Base-by-base conservation (phyloP, 1,139 yeast genomes). In the Taphrina communis region DNA sequence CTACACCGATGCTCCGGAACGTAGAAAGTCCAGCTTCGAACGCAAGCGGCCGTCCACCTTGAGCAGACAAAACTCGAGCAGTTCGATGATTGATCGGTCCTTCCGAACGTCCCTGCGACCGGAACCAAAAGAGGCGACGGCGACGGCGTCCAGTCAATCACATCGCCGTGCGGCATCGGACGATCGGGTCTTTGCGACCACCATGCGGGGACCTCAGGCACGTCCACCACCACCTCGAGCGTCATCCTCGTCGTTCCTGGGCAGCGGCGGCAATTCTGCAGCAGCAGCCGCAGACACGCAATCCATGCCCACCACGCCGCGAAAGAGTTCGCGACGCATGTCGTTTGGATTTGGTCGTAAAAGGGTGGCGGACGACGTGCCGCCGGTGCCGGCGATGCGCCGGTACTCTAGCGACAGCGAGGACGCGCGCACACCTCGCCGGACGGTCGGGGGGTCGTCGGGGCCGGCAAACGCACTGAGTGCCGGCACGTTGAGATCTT, bases 121-220 rank as follows among this genome's bases (percentile, higher is more conserved):
- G 9, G 67, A 63, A 35, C 39, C 62, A 1, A 44, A 44, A 5
- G 48, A 44, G 6, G 31, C 31, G 31, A 0, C 25, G 25, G 25
- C 25, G 25, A 25, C 31, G 31, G 42, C 41, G 6, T 35, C 31
- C n/a, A 21, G 44, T 9, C 46, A 12, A 11, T 42, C 55, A 17
- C 67, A 63, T 31, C 60, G 61, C 6, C 60, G 67, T 19, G 53
- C 67, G 11, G 61, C 61, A 6, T 63, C 67, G 6, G 67, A 63
- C 31, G 55, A 63, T 19, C 60, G 61, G 2, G 55, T 50, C 42
- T 63, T 63, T 41, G 48, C 65, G 17, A 50, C 44, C n/a, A 36
- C 56, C 19, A 25, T 58, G 62, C 52, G 62, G 9, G 53, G 41
- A 31, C 50, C 25, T 7, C 9, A n/a, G 9, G 61, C 67, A 3